Percentiles rank a stretch among this genome's conserved stretches.
Evolutionary conservation across 208 protist species (phyloP).

Genomic region (Jaenimonas drosophilae): DNA sequence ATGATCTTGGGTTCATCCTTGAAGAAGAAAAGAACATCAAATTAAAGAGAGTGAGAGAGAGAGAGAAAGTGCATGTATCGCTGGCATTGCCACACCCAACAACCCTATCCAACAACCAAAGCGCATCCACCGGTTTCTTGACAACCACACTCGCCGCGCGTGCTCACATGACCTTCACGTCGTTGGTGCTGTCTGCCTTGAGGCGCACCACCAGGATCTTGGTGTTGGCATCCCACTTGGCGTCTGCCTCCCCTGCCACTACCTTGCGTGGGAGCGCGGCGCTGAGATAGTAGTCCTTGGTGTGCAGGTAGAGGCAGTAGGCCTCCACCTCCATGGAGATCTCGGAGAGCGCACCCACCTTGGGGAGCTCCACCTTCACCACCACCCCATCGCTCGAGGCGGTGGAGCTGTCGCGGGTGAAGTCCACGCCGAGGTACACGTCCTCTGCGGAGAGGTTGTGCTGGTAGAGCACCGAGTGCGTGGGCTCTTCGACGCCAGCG

Average conservation of each 20-base stretch:
- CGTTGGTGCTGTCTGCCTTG: constrained; percentile 19
- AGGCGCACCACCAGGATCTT: constrained; percentile 53
- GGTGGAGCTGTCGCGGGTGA: constrained; percentile 33
- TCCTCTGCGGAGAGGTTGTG: constrained; percentile 76
- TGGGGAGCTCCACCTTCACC: constrained; percentile 64
- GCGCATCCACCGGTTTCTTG: not conserved
- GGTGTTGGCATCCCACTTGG: constrained; percentile 54
- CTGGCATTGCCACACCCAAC: not conserved
- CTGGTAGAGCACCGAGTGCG: constrained; percentile 67
- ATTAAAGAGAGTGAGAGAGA: too few relatives aligned
- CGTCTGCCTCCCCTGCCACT: constrained; percentile 31
- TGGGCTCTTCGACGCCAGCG: constrained; percentile 52
- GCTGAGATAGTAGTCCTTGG: constrained; percentile 55
- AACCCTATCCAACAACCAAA: not conserved
- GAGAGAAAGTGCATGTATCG: too few relatives aligned
- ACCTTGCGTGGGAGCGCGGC: constrained; percentile 55
- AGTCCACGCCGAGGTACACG: constrained; percentile 76
- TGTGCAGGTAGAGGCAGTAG: constrained; percentile 39
- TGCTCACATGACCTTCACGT: constrained; percentile 20
- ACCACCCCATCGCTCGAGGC: constrained; percentile 60
- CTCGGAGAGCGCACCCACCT: constrained; percentile 16
- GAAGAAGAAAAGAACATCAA: too few relatives aligned
- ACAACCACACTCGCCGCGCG: not conserved
- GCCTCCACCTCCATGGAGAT: constrained; percentile 59
- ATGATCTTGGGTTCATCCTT: too few relatives aligned